phyloP scores from a whole-genome alignment of 345 rosid species.

The Aquilaria malaccensis region DNA sequence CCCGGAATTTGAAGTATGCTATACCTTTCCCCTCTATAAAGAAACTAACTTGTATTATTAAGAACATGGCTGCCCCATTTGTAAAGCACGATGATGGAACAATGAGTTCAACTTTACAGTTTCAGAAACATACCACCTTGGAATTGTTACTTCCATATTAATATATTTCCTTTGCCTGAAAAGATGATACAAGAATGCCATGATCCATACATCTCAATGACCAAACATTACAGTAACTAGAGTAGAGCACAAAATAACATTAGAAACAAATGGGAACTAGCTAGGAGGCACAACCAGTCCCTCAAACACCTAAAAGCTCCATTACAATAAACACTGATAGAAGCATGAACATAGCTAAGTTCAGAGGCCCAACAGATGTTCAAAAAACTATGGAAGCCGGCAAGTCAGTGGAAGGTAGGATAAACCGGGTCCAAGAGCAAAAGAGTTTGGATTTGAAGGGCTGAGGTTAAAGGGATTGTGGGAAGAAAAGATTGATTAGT shows the following conservation, averaged over 20 bases:
- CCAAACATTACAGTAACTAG: constrained; percentile 4
- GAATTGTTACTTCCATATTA: too few species aligned
- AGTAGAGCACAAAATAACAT: too few species aligned
- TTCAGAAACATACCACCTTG: too few species aligned
- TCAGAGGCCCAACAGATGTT: constrained; percentile 14
- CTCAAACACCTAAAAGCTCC: constrained; percentile 22
- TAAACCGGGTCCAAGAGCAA: constrained; percentile 34
- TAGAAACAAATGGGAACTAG: too few species aligned
- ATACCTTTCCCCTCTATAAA: too few species aligned
- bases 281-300: constrained; percentile 6
- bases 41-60: too few species aligned
- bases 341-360: constrained; percentile 15
- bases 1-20: too few species aligned
- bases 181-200: too few species aligned
- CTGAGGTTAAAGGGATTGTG: constrained; percentile 69
- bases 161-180: too few species aligned
- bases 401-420: constrained; percentile 36
- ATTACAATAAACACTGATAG: constrained; percentile 18
- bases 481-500: constrained; percentile 42
- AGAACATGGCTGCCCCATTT: too few species aligned
- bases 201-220: neutral
- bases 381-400: constrained; percentile 28
- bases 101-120: too few species aligned
- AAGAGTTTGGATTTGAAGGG: constrained; percentile 67
- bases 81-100: too few species aligned